phyloP scores from a whole-genome alignment of 169 alveolate species.

The Eimeria brunetti region DNA sequence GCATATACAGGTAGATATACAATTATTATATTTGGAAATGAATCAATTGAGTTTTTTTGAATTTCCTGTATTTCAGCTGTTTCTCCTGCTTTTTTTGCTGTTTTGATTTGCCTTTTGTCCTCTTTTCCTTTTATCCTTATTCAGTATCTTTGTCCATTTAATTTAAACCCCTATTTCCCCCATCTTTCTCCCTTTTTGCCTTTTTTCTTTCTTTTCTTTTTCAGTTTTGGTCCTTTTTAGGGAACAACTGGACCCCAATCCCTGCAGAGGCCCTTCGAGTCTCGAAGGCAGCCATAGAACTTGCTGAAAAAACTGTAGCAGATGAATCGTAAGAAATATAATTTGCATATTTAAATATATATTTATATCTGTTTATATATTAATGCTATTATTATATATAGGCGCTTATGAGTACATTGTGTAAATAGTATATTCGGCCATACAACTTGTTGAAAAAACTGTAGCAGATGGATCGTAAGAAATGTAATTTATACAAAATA shows the following conservation, averaged over 20 bases:
- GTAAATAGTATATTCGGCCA: not conserved
- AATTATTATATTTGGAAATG: too few species aligned
- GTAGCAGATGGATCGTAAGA: too few species aligned
- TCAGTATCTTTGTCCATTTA: not conserved
- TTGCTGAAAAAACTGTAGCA: not conserved
- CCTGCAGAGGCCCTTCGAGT: not conserved
- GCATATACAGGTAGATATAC: too few species aligned
- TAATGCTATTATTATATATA: too few species aligned
- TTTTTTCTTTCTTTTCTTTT: not conserved
- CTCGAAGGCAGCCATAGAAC: slow-evolving; percentile 2
- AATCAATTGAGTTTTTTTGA: too few species aligned
- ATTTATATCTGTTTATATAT: too few species aligned
- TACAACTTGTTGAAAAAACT: not conserved
- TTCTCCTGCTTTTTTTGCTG: too few species aligned
- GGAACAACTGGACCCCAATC: not conserved
- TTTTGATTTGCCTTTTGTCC: not conserved
- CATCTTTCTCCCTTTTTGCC: not conserved
- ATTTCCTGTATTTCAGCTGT: too few species aligned
- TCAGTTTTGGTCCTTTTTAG: not conserved
- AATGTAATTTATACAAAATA: too few species aligned
- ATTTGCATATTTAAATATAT: too few species aligned
- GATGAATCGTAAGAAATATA: not conserved
- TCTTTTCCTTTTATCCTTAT: not conserved
- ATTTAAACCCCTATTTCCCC: not conserved
- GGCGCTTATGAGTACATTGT: not conserved